These are phyloP conservation scores for Karstenula rhodostoma DNA, from an alignment of 2,329 filamentous ascomycete species.

Conservation along the genomic window DNA sequence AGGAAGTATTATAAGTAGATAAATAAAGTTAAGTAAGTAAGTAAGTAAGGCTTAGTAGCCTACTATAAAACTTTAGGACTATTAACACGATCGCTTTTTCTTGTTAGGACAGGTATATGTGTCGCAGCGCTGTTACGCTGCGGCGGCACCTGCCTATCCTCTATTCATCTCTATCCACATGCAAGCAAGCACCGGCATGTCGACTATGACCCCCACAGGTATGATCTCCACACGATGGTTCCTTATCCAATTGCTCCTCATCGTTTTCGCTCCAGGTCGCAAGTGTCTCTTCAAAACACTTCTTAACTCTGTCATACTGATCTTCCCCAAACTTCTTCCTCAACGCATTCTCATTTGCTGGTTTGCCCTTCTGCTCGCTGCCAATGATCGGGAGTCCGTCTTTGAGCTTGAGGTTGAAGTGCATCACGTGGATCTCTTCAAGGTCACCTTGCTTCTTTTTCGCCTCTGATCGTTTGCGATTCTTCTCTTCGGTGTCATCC, in stretches of 20 bases:
- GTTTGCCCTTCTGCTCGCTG: slow-evolving; percentile 23
- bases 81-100: no score
- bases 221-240: no score
- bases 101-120: no score
- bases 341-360: slow-evolving; percentile 27
- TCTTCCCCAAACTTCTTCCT: slow-evolving; percentile 33
- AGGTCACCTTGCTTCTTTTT: slow-evolving; percentile 24
- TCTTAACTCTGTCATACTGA: slow-evolving; percentile 28
- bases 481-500: slow-evolving; percentile 27
- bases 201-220: no score
- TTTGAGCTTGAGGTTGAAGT: slow-evolving; percentile 41
- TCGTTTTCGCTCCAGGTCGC: slow-evolving; percentile 28
- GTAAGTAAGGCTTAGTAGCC: no score
- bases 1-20: no score
- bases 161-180: no score
- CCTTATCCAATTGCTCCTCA: slow-evolving; percentile 34
- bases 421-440: slow-evolving; percentile 39
- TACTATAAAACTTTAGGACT: no score
- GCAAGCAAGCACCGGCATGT: no score
- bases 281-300: slow-evolving; percentile 22
- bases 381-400: slow-evolving; percentile 31
- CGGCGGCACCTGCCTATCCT: no score
- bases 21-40: no score
- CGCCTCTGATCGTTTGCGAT: slow-evolving; percentile 24
- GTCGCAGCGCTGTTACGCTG: no score